Conservation (phyloP, 495 filamentous ascomycete species). For the Penicillium bovifimosum region DNA sequence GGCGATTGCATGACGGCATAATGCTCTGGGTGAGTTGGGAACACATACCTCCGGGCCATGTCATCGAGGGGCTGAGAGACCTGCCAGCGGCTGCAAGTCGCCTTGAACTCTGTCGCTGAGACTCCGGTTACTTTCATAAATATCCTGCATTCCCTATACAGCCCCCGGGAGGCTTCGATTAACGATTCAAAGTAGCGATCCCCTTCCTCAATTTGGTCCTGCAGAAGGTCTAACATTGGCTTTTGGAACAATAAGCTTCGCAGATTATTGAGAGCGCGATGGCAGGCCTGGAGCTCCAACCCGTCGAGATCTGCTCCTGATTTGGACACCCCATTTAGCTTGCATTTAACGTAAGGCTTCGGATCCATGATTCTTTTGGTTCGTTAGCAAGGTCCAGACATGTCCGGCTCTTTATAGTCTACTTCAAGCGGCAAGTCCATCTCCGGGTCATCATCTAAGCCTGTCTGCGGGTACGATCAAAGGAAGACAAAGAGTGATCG, state of each 20-base stretch:
- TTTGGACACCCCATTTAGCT: neutral
- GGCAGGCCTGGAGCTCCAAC: constrained; percentile 1
- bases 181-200: neutral
- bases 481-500: too few species aligned
- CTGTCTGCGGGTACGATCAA: too few species aligned
- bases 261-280: neutral
- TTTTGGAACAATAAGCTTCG: neutral
- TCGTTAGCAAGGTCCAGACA: neutral
- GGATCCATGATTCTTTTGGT: neutral
- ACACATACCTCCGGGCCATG: neutral
- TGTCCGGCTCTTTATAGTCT: neutral
- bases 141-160: neutral
- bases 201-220: neutral
- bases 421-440: too few species aligned
- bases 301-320: neutral
- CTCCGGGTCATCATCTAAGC: too few species aligned
- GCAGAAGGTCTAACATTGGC: neutral
- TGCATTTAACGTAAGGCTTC: neutral
- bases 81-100: neutral
- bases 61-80: neutral
- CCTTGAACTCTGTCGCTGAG: neutral
- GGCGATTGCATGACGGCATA: neutral
- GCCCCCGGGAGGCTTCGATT: neutral
- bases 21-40: constrained; percentile 1
- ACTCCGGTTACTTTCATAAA: neutral